Evolutionary conservation across 179 eudicot genomes (phyloP).

Genomic region (Patellifolia procumbens): DNA sequence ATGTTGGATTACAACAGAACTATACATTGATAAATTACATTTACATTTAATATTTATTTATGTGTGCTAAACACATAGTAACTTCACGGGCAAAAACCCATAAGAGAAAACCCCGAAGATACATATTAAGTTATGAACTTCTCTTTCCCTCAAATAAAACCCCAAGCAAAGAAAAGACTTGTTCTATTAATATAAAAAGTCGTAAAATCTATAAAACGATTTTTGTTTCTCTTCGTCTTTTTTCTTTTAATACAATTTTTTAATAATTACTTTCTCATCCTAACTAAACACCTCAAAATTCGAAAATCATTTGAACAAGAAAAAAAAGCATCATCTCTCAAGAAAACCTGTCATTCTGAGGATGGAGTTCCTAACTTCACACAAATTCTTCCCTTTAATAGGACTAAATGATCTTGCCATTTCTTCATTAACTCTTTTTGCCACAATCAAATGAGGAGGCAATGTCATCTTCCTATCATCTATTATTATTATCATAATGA

Average conservation of each 20-base stretch:
- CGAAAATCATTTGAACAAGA: background rate
- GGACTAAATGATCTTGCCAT: constrained; percentile 40
- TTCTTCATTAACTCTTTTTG: constrained; percentile 33
- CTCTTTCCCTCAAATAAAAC: constrained; percentile 2
- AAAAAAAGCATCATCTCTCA: constrained; percentile 25
- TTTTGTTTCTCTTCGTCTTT: background rate
- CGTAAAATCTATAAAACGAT: background rate
- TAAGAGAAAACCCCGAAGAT: constrained; percentile 23
- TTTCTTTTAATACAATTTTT: background rate
- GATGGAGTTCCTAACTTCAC: constrained; percentile 32
- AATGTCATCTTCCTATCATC: constrained; percentile 16
- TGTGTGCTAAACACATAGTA: background rate
- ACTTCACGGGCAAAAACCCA: constrained; percentile 29
- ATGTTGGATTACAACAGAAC: background rate
- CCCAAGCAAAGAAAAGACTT: background rate
- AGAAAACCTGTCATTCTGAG: constrained; percentile 39
- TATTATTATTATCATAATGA: constrained; percentile 11
- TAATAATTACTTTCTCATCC: background rate
- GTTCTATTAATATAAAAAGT: background rate
- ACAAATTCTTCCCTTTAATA: constrained; percentile 33
- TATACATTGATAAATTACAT: background rate
- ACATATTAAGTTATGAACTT: background rate
- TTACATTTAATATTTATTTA: background rate
- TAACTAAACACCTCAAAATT: background rate
- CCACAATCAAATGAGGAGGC: constrained; percentile 36